Base-by-base conservation (phyloP, 2,329 filamentous ascomycete genomes). In the Beauveria medogensis region DNA sequence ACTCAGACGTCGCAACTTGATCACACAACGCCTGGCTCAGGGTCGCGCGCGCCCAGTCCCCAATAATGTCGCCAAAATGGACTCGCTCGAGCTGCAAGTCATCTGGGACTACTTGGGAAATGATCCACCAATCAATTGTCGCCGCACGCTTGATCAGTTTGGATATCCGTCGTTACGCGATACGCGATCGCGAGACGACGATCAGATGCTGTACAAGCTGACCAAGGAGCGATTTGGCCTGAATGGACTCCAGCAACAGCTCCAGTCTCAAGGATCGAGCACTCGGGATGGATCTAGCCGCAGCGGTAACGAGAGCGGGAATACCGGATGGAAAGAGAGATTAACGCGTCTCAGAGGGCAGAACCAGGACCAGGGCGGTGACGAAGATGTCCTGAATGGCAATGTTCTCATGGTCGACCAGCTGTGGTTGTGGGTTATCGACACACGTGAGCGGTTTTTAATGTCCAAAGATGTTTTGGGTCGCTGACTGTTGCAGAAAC, bases 321-420 rank as follows among this genome's bases (percentile, higher is more conserved):
- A 66, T 59, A 62, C 63, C 2, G 68, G 69, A n/a, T 72, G 71
- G 63, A 65, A 69, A 3, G 68, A 70, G 28, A 63, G 64, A 22
- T 43, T 70, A 9, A 59, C 55, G 12, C 64, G 67, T 7, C 55
- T 63, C 9, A 22, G 58, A 18, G 63, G 66, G 14, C 40, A 46
- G 3, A 60, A 51, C 2, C 64, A 68, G 5, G 65, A 63, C 5
- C 61, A 67, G 3, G 65, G 66, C 0, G 62, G 63, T 0, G 71
- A 73, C 5, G 66, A 71, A 0, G 71, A 72, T 22, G 70, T 82
- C 2, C 67, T 79, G 2, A 77, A 83, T 28, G 82, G 83, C 0
- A 86, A 86, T 44, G 77, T 84, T 3, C 69, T 88, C n/a, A 87
- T 88, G 82, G 82, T 88, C 0, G 85, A 88, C 62, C 84, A 88